A percentile compares a stretch with the other conserved stretches of the same genome.
These are phyloP conservation scores for Hsuehochloa calcarea DNA, from an alignment of 176 grass and related monocot genomes.

Conservation along the genomic window DNA sequence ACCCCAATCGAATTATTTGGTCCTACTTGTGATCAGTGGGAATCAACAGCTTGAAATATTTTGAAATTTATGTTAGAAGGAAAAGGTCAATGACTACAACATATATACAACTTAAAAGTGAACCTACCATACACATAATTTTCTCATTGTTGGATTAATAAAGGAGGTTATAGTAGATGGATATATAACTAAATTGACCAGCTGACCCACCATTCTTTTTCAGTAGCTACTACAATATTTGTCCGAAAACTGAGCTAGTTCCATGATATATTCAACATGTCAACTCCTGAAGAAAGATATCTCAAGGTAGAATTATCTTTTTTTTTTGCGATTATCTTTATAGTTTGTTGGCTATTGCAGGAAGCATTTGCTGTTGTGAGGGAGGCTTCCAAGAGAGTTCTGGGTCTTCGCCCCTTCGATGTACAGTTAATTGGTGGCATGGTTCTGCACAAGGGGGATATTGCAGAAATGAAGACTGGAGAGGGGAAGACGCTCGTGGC, in stretches of 20 bases:
- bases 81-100: background rate
- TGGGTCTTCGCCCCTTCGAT: conserved; percentile 93
- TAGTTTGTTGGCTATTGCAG: conserved; percentile 39
- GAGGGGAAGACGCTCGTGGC: conserved; percentile 99
- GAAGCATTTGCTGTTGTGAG: conserved; percentile 95
- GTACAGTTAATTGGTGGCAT: conserved; percentile 88
- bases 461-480: conserved; percentile 98
- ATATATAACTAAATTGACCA: background rate
- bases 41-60: background rate
- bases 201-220: background rate
- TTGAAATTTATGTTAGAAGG: background rate
- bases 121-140: background rate
- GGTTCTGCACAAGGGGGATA: conserved; percentile 96
- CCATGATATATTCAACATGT: background rate
- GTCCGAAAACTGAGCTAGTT: conserved; percentile 4
- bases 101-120: conserved; percentile 4
- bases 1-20: conserved; percentile 32
- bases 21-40: background rate
- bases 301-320: background rate
- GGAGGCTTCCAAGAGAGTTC: conserved; percentile 95
- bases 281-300: conserved; percentile 1
- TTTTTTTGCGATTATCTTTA: background rate
- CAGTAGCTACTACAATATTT: conserved; percentile 10
- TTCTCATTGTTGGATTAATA: background rate
- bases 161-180: background rate